Percentiles rank a stretch among this genome's conserved stretches.
phyloP scores from a whole-genome alignment of 441 rosid species.

The Gossypium schwendimanii region DNA sequence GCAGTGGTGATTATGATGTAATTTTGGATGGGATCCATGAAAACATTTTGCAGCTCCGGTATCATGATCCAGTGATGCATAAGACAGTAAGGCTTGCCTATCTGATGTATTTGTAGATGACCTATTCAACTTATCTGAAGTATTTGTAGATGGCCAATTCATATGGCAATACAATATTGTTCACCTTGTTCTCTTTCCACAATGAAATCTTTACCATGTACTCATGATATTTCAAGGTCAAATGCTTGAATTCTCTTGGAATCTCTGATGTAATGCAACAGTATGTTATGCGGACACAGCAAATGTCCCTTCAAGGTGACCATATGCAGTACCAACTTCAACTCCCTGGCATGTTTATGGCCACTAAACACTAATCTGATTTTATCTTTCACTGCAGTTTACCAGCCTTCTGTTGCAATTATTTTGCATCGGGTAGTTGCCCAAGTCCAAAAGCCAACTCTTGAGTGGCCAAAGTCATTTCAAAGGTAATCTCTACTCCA shows the following conservation, averaged over 20 bases:
- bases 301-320: slow-evolving; percentile 70
- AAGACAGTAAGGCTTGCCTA: slow-evolving; percentile 69
- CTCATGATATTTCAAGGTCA: slow-evolving; percentile 44
- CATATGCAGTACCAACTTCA: not conserved
- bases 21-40: slow-evolving; percentile 86
- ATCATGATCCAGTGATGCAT: slow-evolving; percentile 92
- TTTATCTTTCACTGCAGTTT: slow-evolving; percentile 43
- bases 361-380: not conserved
- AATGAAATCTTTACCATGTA: slow-evolving; percentile 11
- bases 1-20: slow-evolving; percentile 91
- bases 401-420: slow-evolving; percentile 66
- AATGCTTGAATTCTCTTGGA: slow-evolving; percentile 70
- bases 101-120: slow-evolving; percentile 14
- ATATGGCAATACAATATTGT: slow-evolving; percentile 15
- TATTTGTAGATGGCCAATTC: slow-evolving; percentile 12
- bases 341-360: slow-evolving; percentile 1
- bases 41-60: slow-evolving; percentile 76
- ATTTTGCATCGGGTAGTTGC: slow-evolving; percentile 60
- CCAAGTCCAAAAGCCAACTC: slow-evolving; percentile 76
- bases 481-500: slow-evolving; percentile 48
- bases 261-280: slow-evolving; percentile 69
- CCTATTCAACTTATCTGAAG: slow-evolving; percentile 5
- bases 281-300: slow-evolving; percentile 66
- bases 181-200: slow-evolving; percentile 16
- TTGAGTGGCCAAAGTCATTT: slow-evolving; percentile 92